phyloP scores from a whole-genome alignment of 139 green algal species.

The Picochlorum sp. region DNA sequence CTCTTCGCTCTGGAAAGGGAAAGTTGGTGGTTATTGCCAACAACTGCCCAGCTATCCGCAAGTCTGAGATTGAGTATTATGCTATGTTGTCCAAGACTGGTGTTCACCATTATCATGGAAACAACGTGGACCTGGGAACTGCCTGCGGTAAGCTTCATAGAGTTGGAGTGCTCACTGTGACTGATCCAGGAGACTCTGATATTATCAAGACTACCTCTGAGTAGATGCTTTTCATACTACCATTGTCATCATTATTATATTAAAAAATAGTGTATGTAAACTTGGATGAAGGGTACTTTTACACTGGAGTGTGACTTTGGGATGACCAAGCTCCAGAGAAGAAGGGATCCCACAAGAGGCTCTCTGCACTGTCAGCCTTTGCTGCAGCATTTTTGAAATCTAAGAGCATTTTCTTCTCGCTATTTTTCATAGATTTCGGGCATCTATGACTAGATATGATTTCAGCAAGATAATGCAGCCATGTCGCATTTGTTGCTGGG shows the following conservation, averaged over 20 bases:
- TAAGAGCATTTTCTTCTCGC: too few species aligned
- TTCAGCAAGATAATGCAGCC: slow-evolving; percentile 89
- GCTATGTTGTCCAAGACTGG: slow-evolving; percentile 98
- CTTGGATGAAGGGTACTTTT: background rate
- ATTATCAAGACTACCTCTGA: slow-evolving; percentile 74
- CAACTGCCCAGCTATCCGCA: slow-evolving; percentile 92
- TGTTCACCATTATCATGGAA: slow-evolving; percentile 97
- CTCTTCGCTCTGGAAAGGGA: slow-evolving; percentile 86
- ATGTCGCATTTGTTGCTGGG: slow-evolving; percentile 83
- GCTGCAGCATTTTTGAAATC: too few species aligned
- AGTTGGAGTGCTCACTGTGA: slow-evolving; percentile 88
- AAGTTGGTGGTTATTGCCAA: slow-evolving; percentile 98
- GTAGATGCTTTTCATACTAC: slow-evolving; percentile 5
- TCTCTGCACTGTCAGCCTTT: too few species aligned
- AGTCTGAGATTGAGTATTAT: slow-evolving; percentile 99
- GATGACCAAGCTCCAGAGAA: too few species aligned
- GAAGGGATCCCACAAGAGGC: too few species aligned
- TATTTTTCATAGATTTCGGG: background rate
- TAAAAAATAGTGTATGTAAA: slow-evolving; percentile 3
- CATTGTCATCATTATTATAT: background rate
- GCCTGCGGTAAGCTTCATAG: slow-evolving; percentile 96
- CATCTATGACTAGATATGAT: slow-evolving; percentile 58
- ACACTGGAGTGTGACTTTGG: background rate
- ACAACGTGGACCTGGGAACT: slow-evolving; percentile 98
- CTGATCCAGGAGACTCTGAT: slow-evolving; percentile 91